These are phyloP conservation scores for Ophiostoma piceae DNA, from an alignment of 2,329 filamentous ascomycete species.

Conservation along the genomic window DNA sequence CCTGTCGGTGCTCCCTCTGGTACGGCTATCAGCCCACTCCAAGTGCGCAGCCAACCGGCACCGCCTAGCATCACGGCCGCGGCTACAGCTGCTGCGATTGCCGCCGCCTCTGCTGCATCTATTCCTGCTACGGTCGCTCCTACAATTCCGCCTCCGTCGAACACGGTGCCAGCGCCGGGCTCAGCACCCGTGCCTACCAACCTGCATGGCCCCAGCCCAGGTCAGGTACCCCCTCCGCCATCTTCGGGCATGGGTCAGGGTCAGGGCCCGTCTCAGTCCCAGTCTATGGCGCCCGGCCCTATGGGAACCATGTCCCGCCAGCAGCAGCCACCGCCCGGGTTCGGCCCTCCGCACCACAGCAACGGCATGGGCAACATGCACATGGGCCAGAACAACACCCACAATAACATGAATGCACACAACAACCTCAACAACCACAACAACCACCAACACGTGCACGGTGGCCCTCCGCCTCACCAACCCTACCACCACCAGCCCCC, in stretches of 20 bases:
- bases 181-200: not conserved
- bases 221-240: not conserved
- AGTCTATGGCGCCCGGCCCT: not conserved
- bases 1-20: slow-evolving; percentile 36
- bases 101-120: not conserved
- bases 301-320: not conserved
- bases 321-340: slow-evolving; percentile 1
- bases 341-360: not conserved
- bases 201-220: not conserved
- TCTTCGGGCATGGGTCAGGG: not conserved
- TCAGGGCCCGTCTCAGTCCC: not conserved
- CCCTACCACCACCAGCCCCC: not conserved
- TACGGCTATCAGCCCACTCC: slow-evolving; percentile 13
- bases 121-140: slow-evolving; percentile 2
- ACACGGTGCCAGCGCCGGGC: not conserved
- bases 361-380: not conserved
- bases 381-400: not conserved
- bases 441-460: not conserved
- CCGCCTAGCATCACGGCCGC: slow-evolving; percentile 15
- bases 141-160: not conserved
- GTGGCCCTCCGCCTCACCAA: not conserved
- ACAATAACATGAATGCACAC: not conserved
- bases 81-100: not conserved
- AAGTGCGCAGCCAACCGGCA: slow-evolving; percentile 17
- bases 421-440: not conserved